Conservation (phyloP, 1,284 basidiomycete species). For the Boletellus deceptivus region DNA sequence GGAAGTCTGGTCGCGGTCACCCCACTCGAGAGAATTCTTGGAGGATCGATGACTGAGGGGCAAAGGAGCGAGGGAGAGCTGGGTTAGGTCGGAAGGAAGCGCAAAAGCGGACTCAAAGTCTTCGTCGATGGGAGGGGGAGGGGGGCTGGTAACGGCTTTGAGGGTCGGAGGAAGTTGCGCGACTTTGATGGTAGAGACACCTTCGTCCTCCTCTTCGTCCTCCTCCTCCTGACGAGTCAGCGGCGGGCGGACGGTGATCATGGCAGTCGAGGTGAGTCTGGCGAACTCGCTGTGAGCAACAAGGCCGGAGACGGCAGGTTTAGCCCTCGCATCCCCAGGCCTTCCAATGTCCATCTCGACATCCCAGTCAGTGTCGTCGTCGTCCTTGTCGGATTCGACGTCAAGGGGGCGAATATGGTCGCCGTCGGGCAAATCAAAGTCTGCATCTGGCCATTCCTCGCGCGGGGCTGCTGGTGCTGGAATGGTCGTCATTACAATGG, state of each 20-base stretch:
- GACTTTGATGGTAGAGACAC: constrained; percentile 76
- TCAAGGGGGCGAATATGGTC: constrained; percentile 57
- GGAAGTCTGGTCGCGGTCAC: constrained; percentile 74
- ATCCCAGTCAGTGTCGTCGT: constrained; percentile 70
- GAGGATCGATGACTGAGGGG: constrained; percentile 70
- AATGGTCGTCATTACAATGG: constrained; percentile 39
- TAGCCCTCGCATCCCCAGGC: constrained; percentile 53
- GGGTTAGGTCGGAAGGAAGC: constrained; percentile 72
- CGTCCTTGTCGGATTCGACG: constrained; percentile 60
- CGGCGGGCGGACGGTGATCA: constrained; percentile 67
- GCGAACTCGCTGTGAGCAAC: constrained; percentile 33
- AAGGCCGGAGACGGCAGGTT: constrained; percentile 38
- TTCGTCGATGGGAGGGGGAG: constrained; percentile 51
- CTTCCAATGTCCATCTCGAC: constrained; percentile 65
- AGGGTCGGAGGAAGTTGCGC: constrained; percentile 44
- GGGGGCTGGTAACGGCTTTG: constrained; percentile 35
- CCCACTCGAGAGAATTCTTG: constrained; percentile 80
- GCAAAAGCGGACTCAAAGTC: constrained; percentile 76
- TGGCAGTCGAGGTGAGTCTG: constrained; percentile 26
- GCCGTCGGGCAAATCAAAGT: constrained; percentile 78
- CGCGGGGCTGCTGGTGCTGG: constrained; percentile 57
- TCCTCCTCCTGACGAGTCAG: constrained; percentile 44
- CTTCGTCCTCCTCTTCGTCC: constrained; percentile 74
- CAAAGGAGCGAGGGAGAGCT: constrained; percentile 71
- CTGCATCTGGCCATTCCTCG: constrained; percentile 81